These are phyloP conservation scores for Starmera stellimalicola DNA, from an alignment of 1,139 yeast genomes.

Conservation along the genomic window DNA sequence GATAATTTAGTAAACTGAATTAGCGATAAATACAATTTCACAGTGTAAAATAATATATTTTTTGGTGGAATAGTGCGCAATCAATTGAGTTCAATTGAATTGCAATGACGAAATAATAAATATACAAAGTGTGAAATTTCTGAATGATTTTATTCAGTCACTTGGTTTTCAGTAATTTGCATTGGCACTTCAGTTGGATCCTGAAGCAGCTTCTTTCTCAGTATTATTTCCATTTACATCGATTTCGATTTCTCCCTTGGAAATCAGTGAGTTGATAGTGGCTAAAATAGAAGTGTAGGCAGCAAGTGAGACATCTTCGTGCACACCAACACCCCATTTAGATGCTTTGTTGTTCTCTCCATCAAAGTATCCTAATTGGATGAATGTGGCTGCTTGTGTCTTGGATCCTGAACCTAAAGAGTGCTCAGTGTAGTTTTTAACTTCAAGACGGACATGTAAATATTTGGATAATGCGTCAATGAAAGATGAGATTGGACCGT, in stretches of 20 bases:
- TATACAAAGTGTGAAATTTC: too few relatives aligned
- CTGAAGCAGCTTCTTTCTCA: constrained; percentile 2
- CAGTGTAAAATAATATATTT: too few relatives aligned
- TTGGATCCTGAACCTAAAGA: constrained; percentile 81
- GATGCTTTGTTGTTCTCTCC: constrained; percentile 34
- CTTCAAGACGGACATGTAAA: constrained; percentile 55
- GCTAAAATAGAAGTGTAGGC: constrained; percentile 74
- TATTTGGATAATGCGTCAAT: constrained; percentile 61
- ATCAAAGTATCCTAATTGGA: constrained; percentile 46
- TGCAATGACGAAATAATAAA: too few relatives aligned
- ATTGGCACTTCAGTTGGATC: too few relatives aligned
- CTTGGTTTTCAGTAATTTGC: too few relatives aligned
- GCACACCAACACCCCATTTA: constrained; percentile 92
- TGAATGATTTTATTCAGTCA: too few relatives aligned
- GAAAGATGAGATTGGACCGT: constrained; percentile 93
- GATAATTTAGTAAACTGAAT: too few relatives aligned
- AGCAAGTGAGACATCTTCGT: constrained; percentile 89
- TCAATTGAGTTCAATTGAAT: too few relatives aligned
- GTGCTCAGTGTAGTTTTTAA: constrained; percentile 83
- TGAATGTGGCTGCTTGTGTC: constrained; percentile 85
- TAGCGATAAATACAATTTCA: too few relatives aligned
- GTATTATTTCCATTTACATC: constrained; percentile 6
- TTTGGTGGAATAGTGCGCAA: too few relatives aligned
- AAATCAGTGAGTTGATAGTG: constrained; percentile 44
- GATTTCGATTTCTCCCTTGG: constrained; percentile 20